Evolutionary conservation across 768 basidiomycete species (phyloP).

Genomic region (Leccinellum rugosiceps): DNA sequence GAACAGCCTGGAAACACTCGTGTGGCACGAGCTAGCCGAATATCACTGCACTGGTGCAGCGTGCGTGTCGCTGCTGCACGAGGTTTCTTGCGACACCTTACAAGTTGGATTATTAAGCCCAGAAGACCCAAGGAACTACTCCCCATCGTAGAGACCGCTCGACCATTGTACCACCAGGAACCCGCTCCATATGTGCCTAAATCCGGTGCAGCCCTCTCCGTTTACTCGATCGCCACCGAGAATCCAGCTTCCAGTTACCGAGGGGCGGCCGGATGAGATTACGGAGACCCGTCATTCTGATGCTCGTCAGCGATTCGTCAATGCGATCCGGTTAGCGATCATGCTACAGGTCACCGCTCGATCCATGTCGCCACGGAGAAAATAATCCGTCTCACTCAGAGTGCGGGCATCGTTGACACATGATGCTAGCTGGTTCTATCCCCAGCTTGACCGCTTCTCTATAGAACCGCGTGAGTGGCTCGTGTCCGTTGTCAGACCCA

Average conservation of each 20-base stretch:
- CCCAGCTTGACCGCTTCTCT: too few species aligned
- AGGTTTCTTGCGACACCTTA: slow-evolving; percentile 23
- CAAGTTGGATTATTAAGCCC: slow-evolving; percentile 22
- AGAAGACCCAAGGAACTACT: slow-evolving; percentile 19
- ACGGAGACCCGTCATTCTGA: slow-evolving; percentile 23
- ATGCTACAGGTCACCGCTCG: slow-evolving; percentile 38
- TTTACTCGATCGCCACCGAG: slow-evolving; percentile 24
- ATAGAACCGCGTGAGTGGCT: too few species aligned
- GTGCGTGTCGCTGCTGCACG: slow-evolving; percentile 17
- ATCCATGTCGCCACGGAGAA: background rate
- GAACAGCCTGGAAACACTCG: slow-evolving; percentile 26
- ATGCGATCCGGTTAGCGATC: slow-evolving; percentile 45
- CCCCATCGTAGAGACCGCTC: slow-evolving; percentile 19
- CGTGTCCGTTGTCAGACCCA: too few species aligned
- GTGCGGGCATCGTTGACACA: too few species aligned
- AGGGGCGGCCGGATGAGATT: slow-evolving; percentile 27
- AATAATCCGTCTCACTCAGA: too few species aligned
- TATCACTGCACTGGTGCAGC: slow-evolving; percentile 25
- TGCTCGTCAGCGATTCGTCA: slow-evolving; percentile 37
- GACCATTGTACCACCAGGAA: slow-evolving; percentile 19
- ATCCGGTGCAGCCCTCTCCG: slow-evolving; percentile 23
- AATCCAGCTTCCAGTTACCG: slow-evolving; percentile 24
- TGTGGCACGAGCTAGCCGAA: slow-evolving; percentile 21
- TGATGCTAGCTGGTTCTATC: too few species aligned
- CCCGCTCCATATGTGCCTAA: slow-evolving; percentile 14